A percentile compares a stretch with the other conserved stretches of the same genome.
Conservation (phyloP, 2,329 filamentous ascomycete species). For the Penicillium fuscoglaucum region DNA sequence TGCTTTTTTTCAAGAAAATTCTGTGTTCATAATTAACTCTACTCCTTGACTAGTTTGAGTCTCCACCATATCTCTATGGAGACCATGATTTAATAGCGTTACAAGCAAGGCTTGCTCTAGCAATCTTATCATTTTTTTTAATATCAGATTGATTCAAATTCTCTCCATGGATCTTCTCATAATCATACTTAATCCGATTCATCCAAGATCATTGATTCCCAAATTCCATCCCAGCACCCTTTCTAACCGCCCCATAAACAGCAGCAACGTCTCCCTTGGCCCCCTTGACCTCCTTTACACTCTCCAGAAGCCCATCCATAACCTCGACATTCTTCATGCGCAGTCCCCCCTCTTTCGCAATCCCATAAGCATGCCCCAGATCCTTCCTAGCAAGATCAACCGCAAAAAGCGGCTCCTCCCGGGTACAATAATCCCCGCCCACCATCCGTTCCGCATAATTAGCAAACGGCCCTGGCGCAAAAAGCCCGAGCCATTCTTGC, state of each 20-base stretch:
- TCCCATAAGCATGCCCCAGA: constrained; percentile 66
- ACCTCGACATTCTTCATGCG: constrained; percentile 65
- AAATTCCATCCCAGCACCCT: constrained; percentile 72
- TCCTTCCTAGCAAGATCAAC: constrained; percentile 84
- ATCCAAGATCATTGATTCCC: constrained; percentile 57
- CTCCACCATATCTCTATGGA: constrained; percentile 10
- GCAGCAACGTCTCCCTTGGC: constrained; percentile 74
- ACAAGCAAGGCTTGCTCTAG: background rate
- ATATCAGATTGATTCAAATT: background rate
- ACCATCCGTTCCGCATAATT: constrained; percentile 75
- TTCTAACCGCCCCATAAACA: constrained; percentile 77
- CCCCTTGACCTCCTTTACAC: constrained; percentile 69
- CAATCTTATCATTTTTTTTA: background rate
- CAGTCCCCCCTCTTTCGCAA: constrained; percentile 65
- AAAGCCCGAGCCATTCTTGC: constrained; percentile 67
- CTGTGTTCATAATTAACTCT: constrained; percentile 20
- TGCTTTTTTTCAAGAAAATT: constrained; percentile 12
- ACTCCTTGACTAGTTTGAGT: constrained; percentile 11
- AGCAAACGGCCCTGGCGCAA: constrained; percentile 75
- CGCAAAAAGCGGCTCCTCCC: constrained; percentile 76
- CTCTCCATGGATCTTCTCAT: background rate
- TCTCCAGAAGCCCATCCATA: constrained; percentile 66
- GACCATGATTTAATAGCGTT: constrained; percentile 12
- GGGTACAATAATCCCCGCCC: constrained; percentile 72
- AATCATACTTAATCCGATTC: background rate